Percentiles rank a stretch among this genome's conserved stretches.
Evolutionary conservation across 768 basidiomycete genomes (phyloP).

Genomic region (Russula emetica): DNA sequence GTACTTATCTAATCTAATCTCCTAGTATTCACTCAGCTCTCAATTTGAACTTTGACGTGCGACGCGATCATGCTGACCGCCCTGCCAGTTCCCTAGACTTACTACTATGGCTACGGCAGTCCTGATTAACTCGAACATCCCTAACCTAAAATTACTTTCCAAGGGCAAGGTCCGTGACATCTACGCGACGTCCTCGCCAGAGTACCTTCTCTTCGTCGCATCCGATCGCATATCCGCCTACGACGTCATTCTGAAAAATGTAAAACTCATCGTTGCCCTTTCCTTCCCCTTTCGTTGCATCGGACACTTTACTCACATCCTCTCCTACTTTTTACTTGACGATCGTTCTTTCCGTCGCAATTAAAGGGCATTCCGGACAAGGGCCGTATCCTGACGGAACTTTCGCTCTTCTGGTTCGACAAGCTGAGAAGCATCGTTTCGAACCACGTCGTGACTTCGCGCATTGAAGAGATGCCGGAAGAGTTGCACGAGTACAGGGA

Average conservation of each 20-base stretch:
- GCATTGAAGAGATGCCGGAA: slow-evolving; percentile 76
- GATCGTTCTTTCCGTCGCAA: neutral
- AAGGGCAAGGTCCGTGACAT: slow-evolving; percentile 97
- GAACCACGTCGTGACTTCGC: slow-evolving; percentile 81
- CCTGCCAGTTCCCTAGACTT: neutral
- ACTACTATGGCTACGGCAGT: slow-evolving; percentile 31
- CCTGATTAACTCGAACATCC: slow-evolving; percentile 54
- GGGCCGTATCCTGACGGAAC: slow-evolving; percentile 80
- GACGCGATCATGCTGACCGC: neutral
- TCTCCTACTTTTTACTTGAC: neutral
- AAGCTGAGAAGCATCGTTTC: slow-evolving; percentile 75
- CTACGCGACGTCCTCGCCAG: slow-evolving; percentile 67
- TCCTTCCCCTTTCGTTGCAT: neutral
- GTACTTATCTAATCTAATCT: neutral
- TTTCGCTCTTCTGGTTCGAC: slow-evolving; percentile 95
- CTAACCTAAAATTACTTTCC: slow-evolving; percentile 65
- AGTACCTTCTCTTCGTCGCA: slow-evolving; percentile 85
- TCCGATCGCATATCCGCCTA: slow-evolving; percentile 95
- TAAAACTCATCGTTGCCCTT: slow-evolving; percentile 33
- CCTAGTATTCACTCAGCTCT: neutral
- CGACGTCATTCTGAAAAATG: slow-evolving; percentile 92
- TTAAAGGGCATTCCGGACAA: slow-evolving; percentile 89
- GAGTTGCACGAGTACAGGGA: slow-evolving; percentile 69
- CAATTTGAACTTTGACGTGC: neutral
- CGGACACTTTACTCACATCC: neutral